phyloP scores from a whole-genome alignment of 2,329 filamentous ascomycete species.

The Sporothrix luriei region DNA sequence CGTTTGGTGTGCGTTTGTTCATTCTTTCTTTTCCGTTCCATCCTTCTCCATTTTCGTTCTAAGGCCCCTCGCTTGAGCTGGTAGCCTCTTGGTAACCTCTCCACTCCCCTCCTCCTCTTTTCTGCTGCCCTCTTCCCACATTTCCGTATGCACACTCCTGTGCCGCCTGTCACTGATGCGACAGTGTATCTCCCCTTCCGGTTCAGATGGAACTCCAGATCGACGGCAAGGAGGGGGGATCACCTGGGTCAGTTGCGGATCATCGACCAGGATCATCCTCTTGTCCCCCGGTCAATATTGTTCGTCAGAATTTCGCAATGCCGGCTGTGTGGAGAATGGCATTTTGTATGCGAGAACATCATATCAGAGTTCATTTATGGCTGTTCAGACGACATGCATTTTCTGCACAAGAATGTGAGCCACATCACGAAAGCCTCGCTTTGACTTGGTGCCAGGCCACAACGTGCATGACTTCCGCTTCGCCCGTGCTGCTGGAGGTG shows the following conservation, averaged over 20 bases:
- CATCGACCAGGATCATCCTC: constrained; percentile 29
- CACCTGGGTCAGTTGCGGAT: constrained; percentile 29
- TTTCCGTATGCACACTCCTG: constrained; percentile 10
- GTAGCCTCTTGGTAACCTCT: not conserved
- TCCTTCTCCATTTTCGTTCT: constrained; percentile 9
- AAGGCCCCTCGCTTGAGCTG: constrained; percentile 7
- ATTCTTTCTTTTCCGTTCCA: constrained; percentile 6
- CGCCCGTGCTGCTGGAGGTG: constrained; percentile 10
- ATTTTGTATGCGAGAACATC: not conserved
- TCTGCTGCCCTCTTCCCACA: not conserved
- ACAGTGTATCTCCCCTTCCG: constrained; percentile 11
- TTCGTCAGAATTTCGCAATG: constrained; percentile 29
- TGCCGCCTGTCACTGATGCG: constrained; percentile 13
- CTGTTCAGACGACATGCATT: not conserved
- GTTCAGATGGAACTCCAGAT: constrained; percentile 23
- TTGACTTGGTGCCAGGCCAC: not conserved
- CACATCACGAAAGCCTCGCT: not conserved
- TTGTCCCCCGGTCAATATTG: constrained; percentile 19
- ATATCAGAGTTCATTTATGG: not conserved
- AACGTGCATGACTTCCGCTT: not conserved
- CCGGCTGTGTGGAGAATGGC: constrained; percentile 25
- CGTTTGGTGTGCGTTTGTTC: not conserved
- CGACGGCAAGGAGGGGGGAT: constrained; percentile 28
- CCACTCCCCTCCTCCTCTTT: constrained; percentile 3
- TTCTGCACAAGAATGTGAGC: not conserved